Percentiles rank a stretch among this genome's conserved stretches.
Conservation (phyloP, 352 stramenopile species). For the Blastocystis sp. region DNA sequence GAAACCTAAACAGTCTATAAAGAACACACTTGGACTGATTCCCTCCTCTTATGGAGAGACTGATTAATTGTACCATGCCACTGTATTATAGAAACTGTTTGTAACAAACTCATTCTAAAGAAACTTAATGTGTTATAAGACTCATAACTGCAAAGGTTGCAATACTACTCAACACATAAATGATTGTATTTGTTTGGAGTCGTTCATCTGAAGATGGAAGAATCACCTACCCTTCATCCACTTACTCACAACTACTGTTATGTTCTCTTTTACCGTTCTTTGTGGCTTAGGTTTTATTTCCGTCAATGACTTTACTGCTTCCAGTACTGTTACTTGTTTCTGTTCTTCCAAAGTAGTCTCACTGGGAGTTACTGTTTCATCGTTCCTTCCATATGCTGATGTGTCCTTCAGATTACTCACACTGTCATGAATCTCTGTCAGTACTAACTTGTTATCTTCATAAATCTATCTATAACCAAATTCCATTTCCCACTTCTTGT, state of each 20-base stretch:
- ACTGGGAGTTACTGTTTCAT: background rate
- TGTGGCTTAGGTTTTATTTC: background rate
- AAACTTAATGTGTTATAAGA: background rate
- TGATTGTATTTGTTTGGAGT: background rate
- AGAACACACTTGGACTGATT: conserved; percentile 28
- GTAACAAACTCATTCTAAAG: background rate
- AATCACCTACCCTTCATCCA: background rate
- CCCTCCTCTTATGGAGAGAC: conserved; percentile 8
- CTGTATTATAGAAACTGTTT: background rate
- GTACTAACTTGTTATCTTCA: background rate
- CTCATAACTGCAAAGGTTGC: background rate
- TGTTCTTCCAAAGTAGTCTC: background rate
- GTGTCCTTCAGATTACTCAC: background rate
- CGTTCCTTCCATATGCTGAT: background rate
- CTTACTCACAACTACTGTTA: background rate
- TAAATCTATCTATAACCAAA: background rate
- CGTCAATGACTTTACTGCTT: background rate
- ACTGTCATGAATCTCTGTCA: background rate
- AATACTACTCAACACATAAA: background rate
- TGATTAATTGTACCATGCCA: background rate
- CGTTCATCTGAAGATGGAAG: background rate
- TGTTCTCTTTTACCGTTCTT: background rate
- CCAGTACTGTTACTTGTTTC: background rate
- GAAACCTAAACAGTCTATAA: conserved; percentile 20
- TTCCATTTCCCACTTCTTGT: background rate